Evolutionary conservation across 2,329 filamentous ascomycete genomes (phyloP).

Genomic region (Didymella segeticola): DNA sequence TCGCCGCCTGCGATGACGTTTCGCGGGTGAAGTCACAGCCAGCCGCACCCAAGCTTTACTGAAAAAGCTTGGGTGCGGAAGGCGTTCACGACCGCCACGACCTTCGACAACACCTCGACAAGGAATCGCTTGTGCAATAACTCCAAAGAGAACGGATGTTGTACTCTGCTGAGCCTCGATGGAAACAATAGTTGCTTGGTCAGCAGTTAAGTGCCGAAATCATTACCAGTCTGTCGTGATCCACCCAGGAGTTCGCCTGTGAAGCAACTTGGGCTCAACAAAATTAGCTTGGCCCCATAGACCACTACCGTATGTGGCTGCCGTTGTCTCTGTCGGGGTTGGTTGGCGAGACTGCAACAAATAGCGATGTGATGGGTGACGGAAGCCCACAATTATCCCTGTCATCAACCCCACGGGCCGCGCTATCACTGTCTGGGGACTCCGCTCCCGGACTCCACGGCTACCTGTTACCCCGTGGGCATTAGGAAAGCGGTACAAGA

Average conservation of each 20-base stretch:
- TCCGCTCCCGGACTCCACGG: constrained; percentile 22
- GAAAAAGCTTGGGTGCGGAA: constrained; percentile 9
- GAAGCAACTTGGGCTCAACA: constrained; percentile 11
- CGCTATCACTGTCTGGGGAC: constrained; percentile 24
- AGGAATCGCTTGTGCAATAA: not conserved
- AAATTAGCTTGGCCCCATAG: constrained; percentile 8
- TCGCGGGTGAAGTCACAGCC: constrained; percentile 9
- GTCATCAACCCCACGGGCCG: constrained; percentile 17
- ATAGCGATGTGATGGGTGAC: constrained; percentile 20
- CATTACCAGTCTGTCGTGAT: constrained; percentile 4
- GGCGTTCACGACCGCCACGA: not conserved
- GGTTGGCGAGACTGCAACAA: constrained; percentile 9
- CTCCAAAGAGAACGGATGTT: not conserved
- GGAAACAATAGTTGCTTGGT: not conserved
- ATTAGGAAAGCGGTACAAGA: constrained; percentile 20
- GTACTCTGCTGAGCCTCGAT: not conserved
- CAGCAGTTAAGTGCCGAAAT: constrained; percentile 9
- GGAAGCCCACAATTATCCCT: constrained; percentile 16
- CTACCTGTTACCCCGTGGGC: constrained; percentile 7
- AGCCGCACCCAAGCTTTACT: constrained; percentile 9
- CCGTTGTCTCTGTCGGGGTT: constrained; percentile 12
- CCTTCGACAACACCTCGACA: not conserved
- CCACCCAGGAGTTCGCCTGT: constrained; percentile 10
- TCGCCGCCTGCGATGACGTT: too few relatives aligned
- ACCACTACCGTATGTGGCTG: constrained; percentile 12